Evolutionary conservation across 2,329 filamentous ascomycete genomes (phyloP), one percentile per base, ranked within the genome.

Genomic region (Cytospora leucostoma): DNA sequence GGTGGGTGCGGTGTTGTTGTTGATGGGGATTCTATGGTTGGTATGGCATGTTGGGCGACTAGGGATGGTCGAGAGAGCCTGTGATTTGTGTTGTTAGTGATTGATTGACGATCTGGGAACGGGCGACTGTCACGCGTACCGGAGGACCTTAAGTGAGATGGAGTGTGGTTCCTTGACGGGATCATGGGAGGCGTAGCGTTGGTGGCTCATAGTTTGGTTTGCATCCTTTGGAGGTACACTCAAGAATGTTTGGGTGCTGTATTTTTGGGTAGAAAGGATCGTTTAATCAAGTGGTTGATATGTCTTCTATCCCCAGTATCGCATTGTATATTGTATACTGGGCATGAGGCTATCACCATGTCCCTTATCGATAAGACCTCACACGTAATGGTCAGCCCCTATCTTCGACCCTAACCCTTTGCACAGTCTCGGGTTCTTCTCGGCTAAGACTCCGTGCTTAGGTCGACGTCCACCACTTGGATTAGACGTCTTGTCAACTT

Each of bases 41-140:
- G 73, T 65, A 90, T 80, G 4, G 89, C 84, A 68, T 90, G 85
- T 71, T 93, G 91, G 11, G 85, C 79, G 47, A 91, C 88, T 61
- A 94, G 84, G 4, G 90, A 89, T 1, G 91, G 93, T 15, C 91
- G 88, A 0, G 93, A 96, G 64, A 98, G 84, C 64, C 92, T 96
- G 70, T 35, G 34, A 34, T n/a, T 52, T 19, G 59, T 64, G 65
- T 61, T 35, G 40, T 61, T 50, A 6, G 61, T 66, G 61, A 66
- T 63, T 50, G 33, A 32, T 35, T 53, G 47, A 56, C 37, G 50
- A 55, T 17, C 33, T 34, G 38, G 44, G 50, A 53, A 21, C 27
- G n/a, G 34, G 6, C 35, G 19, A 32, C 7, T 38, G 33, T 50
- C 35, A n/a, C 65, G 63, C 74, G 68, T 78, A 88, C 88, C 88